phyloP scores from a whole-genome alignment of 2,329 filamentous ascomycete genomes.

The Clonostachys solani region DNA sequence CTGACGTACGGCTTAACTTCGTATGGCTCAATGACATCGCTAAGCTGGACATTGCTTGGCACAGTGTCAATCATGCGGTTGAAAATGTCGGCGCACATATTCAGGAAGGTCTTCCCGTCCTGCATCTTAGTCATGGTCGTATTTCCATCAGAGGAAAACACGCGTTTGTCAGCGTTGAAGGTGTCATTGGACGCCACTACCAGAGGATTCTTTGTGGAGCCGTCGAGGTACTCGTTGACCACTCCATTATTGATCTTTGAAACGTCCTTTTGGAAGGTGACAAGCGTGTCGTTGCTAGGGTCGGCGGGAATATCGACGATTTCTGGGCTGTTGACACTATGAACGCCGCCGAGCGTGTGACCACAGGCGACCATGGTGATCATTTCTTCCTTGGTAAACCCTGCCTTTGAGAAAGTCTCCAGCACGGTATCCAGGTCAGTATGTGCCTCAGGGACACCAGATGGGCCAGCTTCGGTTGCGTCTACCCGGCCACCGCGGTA shows the following conservation, averaged over 20 bases:
- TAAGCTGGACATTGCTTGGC: conserved; percentile 43
- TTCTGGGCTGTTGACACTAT: conserved; percentile 45
- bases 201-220: conserved; percentile 49
- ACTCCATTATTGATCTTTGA: conserved; percentile 51
- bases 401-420: conserved; percentile 53
- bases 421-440: conserved; percentile 46
- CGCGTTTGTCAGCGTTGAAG: conserved; percentile 46
- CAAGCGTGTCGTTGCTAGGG: conserved; percentile 33
- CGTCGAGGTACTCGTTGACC: conserved; percentile 51
- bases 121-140: conserved; percentile 45
- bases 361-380: conserved; percentile 58
- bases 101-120: conserved; percentile 36
- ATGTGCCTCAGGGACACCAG: conserved; percentile 53
- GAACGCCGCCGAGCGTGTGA: conserved; percentile 57
- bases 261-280: conserved; percentile 39
- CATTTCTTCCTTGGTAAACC: conserved; percentile 53
- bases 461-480: conserved; percentile 38
- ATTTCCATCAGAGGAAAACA: conserved; percentile 53
- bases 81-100: conserved; percentile 43
- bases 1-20: conserved; percentile 44
- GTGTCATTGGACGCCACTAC: conserved; percentile 33
- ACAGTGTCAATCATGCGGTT: conserved; percentile 61
- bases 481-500: conserved; percentile 50
- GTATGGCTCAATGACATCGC: conserved; percentile 49
- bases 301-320: conserved; percentile 39